These are phyloP conservation scores for Fagopyrum homotropicum DNA, from an alignment of 148 eudicot genomes.

Conservation along the genomic window DNA sequence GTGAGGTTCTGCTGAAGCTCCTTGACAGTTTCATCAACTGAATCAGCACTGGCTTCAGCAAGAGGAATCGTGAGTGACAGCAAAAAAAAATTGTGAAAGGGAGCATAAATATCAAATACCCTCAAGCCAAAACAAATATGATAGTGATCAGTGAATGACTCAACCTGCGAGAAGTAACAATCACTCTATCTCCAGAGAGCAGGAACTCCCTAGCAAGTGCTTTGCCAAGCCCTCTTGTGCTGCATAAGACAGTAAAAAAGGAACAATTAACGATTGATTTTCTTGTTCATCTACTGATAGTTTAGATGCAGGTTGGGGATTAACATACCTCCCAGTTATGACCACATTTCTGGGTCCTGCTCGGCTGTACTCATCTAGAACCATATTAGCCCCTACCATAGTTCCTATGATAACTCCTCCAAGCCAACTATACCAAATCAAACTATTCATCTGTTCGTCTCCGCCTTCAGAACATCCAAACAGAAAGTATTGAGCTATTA, in stretches of 20 bases:
- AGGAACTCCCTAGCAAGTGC: slow-evolving; percentile 97
- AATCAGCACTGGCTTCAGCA: slow-evolving; percentile 55
- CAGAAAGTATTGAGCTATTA: neutral
- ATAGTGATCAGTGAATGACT: slow-evolving; percentile 11
- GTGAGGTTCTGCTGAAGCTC: slow-evolving; percentile 79
- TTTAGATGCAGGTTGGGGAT: neutral
- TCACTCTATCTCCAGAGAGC: slow-evolving; percentile 94
- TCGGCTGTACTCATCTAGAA: slow-evolving; percentile 84
- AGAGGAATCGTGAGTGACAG: slow-evolving; percentile 17
- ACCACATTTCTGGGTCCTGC: slow-evolving; percentile 98
- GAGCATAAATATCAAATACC: slow-evolving; percentile 2
- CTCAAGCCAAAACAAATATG: slow-evolving; percentile 1
- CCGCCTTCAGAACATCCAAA: slow-evolving; percentile 49
- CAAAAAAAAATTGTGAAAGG: neutral
- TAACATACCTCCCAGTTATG: slow-evolving; percentile 86
- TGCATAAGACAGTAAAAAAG: slow-evolving; percentile 31
- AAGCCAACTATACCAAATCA: slow-evolving; percentile 99
- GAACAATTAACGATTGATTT: neutral
- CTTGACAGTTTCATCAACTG: slow-evolving; percentile 72
- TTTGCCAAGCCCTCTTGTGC: slow-evolving; percentile 97
- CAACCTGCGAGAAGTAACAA: slow-evolving; percentile 94
- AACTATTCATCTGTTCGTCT: slow-evolving; percentile 71
- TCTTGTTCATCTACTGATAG: neutral
- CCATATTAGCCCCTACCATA: slow-evolving; percentile 98
- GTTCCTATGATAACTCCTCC: slow-evolving; percentile 96